Conservation (phyloP, 73 alveolate species). For the Paramecium primaurelia region DNA sequence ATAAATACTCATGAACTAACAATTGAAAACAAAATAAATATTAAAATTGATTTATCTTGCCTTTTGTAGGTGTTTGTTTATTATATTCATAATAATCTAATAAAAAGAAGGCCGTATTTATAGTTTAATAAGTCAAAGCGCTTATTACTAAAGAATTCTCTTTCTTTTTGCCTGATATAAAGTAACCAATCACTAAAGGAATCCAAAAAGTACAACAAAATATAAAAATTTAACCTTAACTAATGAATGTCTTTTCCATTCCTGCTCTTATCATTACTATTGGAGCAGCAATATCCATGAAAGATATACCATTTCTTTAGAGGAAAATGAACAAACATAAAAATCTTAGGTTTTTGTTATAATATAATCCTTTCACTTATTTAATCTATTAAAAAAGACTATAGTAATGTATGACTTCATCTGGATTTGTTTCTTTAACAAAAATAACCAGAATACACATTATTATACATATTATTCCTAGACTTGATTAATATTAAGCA, state of each 20-base stretch:
- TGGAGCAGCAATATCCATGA: slow-evolving; percentile 30
- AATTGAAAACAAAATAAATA: not conserved
- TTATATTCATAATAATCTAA: not conserved
- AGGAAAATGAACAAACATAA: not conserved
- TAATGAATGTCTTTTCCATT: not conserved
- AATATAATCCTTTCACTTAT: slow-evolving; percentile 28
- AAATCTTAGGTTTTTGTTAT: not conserved
- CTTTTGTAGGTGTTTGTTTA: not conserved
- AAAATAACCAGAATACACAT: not conserved
- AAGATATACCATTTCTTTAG: not conserved
- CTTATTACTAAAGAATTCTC: not conserved
- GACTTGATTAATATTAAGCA: not conserved
- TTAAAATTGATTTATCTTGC: not conserved
- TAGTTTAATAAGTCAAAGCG: slow-evolving; percentile 11
- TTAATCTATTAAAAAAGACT: not conserved
- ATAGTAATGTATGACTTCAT: not conserved
- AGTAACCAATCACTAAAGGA: not conserved
- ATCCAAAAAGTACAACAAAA: slow-evolving; percentile 27
- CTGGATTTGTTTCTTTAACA: slow-evolving; percentile 19
- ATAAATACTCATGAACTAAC: slow-evolving; percentile 11
- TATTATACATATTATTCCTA: not conserved
- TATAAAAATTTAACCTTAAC: not conserved
- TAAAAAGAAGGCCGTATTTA: not conserved
- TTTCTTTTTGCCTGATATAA: slow-evolving; percentile 26
- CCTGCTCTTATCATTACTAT: slow-evolving; percentile 17